Evolutionary conservation across 331 rosid genomes (phyloP).

Genomic region (Pyrus hybrid): DNA sequence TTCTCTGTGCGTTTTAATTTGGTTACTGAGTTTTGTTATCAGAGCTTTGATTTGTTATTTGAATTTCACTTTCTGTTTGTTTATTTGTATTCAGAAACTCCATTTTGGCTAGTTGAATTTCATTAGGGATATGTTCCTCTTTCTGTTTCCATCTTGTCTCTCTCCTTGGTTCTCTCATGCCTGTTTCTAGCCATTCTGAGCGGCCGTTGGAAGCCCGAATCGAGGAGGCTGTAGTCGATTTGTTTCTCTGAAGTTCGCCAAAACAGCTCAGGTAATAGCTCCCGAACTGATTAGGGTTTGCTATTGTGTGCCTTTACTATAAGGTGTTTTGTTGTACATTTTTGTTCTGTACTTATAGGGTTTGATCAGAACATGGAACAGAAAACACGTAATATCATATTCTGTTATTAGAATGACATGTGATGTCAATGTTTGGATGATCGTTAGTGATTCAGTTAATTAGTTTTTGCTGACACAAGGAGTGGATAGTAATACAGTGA

Average conservation of each 20-base stretch:
- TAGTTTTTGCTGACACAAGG: not conserved
- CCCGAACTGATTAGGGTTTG: not conserved
- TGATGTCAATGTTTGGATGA: not conserved
- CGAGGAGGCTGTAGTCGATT: not conserved
- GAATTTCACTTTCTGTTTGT: too few relatives aligned
- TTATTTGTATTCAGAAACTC: too few relatives aligned
- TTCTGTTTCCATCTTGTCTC: too few relatives aligned
- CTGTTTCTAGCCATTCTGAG: not conserved
- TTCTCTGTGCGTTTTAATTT: too few relatives aligned
- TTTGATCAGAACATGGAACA: not conserved
- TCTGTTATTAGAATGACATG: not conserved
- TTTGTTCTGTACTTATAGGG: not conserved
- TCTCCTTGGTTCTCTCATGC: not conserved
- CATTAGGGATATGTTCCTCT: not conserved
- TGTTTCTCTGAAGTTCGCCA: not conserved
- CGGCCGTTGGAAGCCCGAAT: too few relatives aligned
- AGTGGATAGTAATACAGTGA: not conserved
- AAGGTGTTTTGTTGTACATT: not conserved
- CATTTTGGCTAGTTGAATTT: too few relatives aligned
- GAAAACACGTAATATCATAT: not conserved
- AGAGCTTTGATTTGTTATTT: not conserved
- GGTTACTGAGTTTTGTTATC: not conserved
- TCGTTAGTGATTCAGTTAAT: not conserved
- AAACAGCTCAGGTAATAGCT: not conserved
- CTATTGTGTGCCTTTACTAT: not conserved